Conservation (phyloP, 164 flowering plant species). For the Magnolia officinalis region DNA sequence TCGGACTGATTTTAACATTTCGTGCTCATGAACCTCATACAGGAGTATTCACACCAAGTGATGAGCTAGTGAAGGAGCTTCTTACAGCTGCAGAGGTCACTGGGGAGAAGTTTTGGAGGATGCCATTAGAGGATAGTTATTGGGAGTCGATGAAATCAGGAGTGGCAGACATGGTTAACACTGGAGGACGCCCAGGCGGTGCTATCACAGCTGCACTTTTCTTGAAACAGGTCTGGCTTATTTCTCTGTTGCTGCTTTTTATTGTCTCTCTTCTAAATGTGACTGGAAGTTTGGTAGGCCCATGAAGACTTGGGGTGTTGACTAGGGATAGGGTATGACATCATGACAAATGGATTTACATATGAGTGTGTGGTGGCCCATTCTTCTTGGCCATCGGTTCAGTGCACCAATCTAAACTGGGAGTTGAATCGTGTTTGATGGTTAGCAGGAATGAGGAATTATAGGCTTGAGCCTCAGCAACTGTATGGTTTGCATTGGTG, state of each 20-base stretch:
- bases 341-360: background rate
- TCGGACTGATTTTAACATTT: background rate
- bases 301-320: background rate
- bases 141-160: slow-evolving; percentile 98
- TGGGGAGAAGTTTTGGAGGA: slow-evolving; percentile 93
- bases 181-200: slow-evolving; percentile 88
- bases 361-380: background rate
- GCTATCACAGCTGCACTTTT: slow-evolving; percentile 90
- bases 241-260: background rate
- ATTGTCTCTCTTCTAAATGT: background rate
- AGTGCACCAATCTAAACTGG: no score
- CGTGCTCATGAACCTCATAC: slow-evolving; percentile 1
- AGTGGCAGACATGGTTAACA: slow-evolving; percentile 96
- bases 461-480: no score
- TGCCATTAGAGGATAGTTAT: slow-evolving; percentile 94
- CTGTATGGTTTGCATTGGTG: no score
- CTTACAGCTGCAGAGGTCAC: slow-evolving; percentile 59
- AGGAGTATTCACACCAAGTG: slow-evolving; percentile 93
- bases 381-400: background rate
- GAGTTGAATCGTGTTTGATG: no score
- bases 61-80: slow-evolving; percentile 83
- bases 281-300: background rate
- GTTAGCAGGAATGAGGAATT: no score
- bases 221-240: slow-evolving; percentile 73
- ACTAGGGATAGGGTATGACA: background rate